A percentile compares a stretch with the other conserved stretches of the same genome.
These are phyloP conservation scores for Bipolaris cookei DNA, from an alignment of 2,329 filamentous ascomycete genomes.

Conservation along the genomic window DNA sequence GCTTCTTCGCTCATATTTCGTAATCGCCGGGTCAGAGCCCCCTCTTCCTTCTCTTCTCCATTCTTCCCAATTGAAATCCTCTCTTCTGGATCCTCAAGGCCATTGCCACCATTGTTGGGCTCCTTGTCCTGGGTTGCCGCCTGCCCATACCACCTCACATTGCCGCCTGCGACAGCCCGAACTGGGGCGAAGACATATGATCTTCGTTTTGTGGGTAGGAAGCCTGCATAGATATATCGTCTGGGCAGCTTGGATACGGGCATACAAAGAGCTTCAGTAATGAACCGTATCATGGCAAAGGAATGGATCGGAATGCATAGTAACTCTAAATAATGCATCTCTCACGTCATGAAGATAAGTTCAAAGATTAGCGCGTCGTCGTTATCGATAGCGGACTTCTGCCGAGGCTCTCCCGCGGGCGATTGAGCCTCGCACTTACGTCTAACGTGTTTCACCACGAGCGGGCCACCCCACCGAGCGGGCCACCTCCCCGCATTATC, in stretches of 20 bases:
- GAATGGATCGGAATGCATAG: neutral
- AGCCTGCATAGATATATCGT: slow-evolving; percentile 49
- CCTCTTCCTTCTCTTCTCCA: slow-evolving; percentile 45
- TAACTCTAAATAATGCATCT: neutral
- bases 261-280: slow-evolving; percentile 35
- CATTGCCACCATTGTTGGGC: slow-evolving; percentile 13
- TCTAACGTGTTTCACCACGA: no score
- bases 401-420: neutral
- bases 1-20: slow-evolving; percentile 66
- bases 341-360: slow-evolving; percentile 23
- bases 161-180: slow-evolving; percentile 12
- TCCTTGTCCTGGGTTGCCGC: slow-evolving; percentile 26
- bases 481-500: no score
- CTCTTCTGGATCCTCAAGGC: slow-evolving; percentile 23
- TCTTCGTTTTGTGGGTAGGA: slow-evolving; percentile 44
- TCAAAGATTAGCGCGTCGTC: slow-evolving; percentile 6
- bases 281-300: slow-evolving; percentile 3
- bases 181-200: slow-evolving; percentile 13
- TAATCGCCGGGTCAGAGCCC: slow-evolving; percentile 65
- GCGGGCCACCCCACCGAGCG: no score
- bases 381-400: slow-evolving; percentile 13
- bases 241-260: slow-evolving; percentile 25
- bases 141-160: slow-evolving; percentile 32
- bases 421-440: neutral
- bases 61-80: neutral